These are phyloP conservation scores for Solanum chacoense DNA, from an alignment of 305 asterid species.

Conservation along the genomic window DNA sequence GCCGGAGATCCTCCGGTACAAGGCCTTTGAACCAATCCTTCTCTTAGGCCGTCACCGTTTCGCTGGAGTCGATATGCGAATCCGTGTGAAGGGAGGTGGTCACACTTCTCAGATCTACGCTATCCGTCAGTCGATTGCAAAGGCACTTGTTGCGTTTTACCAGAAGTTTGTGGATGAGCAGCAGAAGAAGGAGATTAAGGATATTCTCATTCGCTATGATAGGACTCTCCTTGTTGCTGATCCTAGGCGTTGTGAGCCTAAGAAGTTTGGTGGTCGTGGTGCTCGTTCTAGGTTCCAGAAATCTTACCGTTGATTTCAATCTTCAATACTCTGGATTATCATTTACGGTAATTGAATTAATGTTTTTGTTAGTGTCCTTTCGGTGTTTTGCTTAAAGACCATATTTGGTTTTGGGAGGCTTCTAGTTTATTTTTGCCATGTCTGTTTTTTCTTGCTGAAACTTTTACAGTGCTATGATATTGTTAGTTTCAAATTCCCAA, in stretches of 20 bases:
- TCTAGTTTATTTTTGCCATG: neutral
- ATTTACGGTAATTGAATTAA: neutral
- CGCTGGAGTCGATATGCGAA: conserved; percentile 6
- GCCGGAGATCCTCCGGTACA: conserved; percentile 9
- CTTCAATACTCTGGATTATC: neutral
- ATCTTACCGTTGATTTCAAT: conserved; percentile 1
- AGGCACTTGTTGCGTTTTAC: conserved; percentile 1
- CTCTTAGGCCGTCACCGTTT: conserved; percentile 6
- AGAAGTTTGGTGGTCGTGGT: conserved; percentile 7
- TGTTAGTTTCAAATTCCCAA: neutral
- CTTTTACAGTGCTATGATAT: neutral
- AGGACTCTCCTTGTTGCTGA: conserved; percentile 8
- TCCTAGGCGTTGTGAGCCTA: conserved; percentile 7
- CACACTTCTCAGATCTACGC: conserved; percentile 12
- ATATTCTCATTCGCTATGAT: conserved; percentile 1
- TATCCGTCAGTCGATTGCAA: conserved; percentile 2
- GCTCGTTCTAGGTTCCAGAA: conserved; percentile 10
- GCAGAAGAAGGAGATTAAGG: conserved; percentile 9
- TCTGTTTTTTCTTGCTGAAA: neutral
- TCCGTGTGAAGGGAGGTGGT: conserved; percentile 14
- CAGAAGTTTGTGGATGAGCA: conserved; percentile 4
- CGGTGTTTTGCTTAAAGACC: neutral
- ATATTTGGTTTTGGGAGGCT: neutral
- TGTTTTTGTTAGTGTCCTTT: neutral
- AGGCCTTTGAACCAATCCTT: conserved; percentile 10